Conservation (phyloP, 768 basidiomycete genomes). For the Daedaleopsis sinensis region DNA sequence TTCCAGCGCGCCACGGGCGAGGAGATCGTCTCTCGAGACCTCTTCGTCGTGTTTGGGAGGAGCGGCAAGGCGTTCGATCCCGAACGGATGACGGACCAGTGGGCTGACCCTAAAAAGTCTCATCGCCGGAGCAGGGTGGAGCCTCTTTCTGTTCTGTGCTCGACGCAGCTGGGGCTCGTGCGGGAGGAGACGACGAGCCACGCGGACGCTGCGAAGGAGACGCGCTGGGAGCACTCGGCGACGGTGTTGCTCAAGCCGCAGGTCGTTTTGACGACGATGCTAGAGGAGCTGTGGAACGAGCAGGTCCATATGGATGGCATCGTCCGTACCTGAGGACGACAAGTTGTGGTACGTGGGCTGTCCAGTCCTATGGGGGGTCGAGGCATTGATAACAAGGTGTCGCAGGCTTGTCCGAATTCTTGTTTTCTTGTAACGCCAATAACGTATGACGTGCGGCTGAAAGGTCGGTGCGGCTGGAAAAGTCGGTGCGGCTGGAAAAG, state of each 20-base stretch:
- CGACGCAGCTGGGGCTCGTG: slow-evolving; percentile 1
- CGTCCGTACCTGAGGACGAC: not conserved
- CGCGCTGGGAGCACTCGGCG: not conserved
- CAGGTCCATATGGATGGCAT: not conserved
- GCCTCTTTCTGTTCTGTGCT: not conserved
- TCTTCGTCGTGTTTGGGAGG: not conserved
- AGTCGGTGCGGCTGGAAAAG: too few relatives aligned
- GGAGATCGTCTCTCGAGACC: slow-evolving; percentile 10
- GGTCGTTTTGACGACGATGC: slow-evolving; percentile 2
- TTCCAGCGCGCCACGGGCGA: slow-evolving; percentile 11
- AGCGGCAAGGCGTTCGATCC: not conserved
- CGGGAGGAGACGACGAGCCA: not conserved
- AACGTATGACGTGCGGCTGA: too few relatives aligned
- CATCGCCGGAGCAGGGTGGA: not conserved
- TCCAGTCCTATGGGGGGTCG: too few relatives aligned
- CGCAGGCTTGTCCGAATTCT: too few relatives aligned
- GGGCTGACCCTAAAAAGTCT: not conserved
- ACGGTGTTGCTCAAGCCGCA: slow-evolving; percentile 5
- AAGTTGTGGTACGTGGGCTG: slow-evolving; percentile 18
- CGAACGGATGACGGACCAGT: slow-evolving; percentile 13
- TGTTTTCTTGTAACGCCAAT: too few relatives aligned
- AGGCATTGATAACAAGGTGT: too few relatives aligned
- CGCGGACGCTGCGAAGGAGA: not conserved
- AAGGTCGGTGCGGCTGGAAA: too few relatives aligned
- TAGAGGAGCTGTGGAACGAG: not conserved